Evolutionary conservation across 1,284 basidiomycete genomes (phyloP).

Genomic region (Neolentinus lepideus): DNA sequence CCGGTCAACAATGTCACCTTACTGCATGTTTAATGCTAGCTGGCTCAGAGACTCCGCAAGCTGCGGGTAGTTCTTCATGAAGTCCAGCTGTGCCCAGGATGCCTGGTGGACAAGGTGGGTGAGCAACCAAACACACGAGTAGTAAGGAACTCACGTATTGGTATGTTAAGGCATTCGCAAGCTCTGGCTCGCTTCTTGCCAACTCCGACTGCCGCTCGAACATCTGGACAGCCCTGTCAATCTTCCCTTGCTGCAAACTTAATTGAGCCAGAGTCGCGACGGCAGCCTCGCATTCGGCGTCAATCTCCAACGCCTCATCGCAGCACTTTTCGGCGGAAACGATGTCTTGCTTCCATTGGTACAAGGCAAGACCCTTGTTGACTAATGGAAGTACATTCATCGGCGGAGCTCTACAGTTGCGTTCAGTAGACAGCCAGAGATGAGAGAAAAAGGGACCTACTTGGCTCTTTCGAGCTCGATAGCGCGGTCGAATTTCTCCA

Average conservation of each 20-base stretch:
- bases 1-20: slow-evolving; percentile 3
- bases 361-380: slow-evolving; percentile 95
- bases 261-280: slow-evolving; percentile 95
- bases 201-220: slow-evolving; percentile 84
- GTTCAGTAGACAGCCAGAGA: not conserved
- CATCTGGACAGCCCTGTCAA: slow-evolving; percentile 82
- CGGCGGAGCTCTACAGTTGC: slow-evolving; percentile 42
- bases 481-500: slow-evolving; percentile 93
- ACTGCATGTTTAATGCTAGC: slow-evolving; percentile 35
- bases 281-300: slow-evolving; percentile 94
- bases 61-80: slow-evolving; percentile 77
- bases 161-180: slow-evolving; percentile 86
- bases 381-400: slow-evolving; percentile 89
- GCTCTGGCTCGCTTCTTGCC: slow-evolving; percentile 87
- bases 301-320: slow-evolving; percentile 81
- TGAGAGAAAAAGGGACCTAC: slow-evolving; percentile 32
- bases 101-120: slow-evolving; percentile 40
- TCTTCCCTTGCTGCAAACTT: slow-evolving; percentile 86
- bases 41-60: slow-evolving; percentile 61
- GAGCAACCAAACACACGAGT: not conserved
- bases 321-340: slow-evolving; percentile 81
- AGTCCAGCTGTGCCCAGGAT: slow-evolving; percentile 74
- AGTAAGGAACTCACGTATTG: slow-evolving; percentile 51
- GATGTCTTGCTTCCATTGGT: slow-evolving; percentile 95
- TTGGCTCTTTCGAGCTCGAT: slow-evolving; percentile 83